Base-by-base conservation (phyloP, 768 basidiomycete species). In the Suillus hirtellus region DNA sequence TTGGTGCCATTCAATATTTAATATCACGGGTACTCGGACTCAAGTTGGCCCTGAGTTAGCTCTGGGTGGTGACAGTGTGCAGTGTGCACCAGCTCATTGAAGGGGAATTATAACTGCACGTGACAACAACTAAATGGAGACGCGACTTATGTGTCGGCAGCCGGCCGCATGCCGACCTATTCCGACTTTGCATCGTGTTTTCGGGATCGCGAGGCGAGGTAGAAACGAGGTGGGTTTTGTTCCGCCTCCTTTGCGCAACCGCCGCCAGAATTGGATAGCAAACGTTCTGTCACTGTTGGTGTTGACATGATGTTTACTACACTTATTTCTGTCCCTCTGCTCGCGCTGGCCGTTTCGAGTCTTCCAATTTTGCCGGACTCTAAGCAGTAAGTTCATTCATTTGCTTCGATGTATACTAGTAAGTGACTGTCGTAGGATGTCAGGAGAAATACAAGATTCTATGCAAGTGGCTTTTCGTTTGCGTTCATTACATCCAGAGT, bases 311-410 rank as follows among this genome's bases (percentile, higher is more conserved):
- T 77, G 27, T 70, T 78, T 27, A 71, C 72, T 62, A 67, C 81
- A 43, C 70, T 82, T 59, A 76, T 73, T 54, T 80, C 74, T 19
- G 68, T 78, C 60, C 75, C 76, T 56, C 72, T 82, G 38, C 71
- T 80, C 63, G 79, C 75, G 74, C 77, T 82, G 73, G 77, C 79
- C 73, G 81, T 81, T 66, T 73, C 76, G 61, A 70, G 79, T 70
- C 79, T 72, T 65, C 81, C 81, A 34, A 67, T 81, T 62, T 63
- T 69, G 19, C 68, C 73, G 14, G 64, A 67, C 56, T 63, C 72
- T 40, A 65, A 70, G 35, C 60, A 71, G 78, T 77, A 65, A 67
- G 77, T 75, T 61, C 6, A n/a, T 53, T 35, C 6, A n/a, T 35
- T n/a, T n/a, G 34, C 34, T 34, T 19, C 2, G 34, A n/a, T 11